Evolutionary conservation across 148 eudicot genomes (phyloP).

Genomic region (Chenopodium quinoa): DNA sequence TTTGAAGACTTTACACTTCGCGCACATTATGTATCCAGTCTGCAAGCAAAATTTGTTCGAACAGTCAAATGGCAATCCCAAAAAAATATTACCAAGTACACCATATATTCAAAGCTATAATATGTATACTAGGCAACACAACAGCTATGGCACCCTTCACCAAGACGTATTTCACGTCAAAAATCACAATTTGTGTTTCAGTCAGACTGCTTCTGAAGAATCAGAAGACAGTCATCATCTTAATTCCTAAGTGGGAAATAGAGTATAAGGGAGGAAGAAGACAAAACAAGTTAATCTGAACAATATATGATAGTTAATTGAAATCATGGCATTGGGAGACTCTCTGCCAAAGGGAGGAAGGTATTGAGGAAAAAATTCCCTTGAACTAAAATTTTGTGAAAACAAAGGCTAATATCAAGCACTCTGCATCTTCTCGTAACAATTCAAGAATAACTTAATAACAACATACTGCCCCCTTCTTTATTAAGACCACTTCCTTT

Average conservation of each 20-base stretch:
- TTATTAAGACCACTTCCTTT: neutral
- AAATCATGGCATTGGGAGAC: neutral
- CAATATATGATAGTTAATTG: neutral
- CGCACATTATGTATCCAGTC: constrained; percentile 70
- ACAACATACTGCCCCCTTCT: neutral
- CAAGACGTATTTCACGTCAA: neutral
- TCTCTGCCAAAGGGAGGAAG: neutral
- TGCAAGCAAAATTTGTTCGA: constrained; percentile 29
- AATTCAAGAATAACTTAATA: neutral
- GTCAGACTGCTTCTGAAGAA: neutral
- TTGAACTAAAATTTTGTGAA: neutral
- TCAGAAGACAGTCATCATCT: neutral
- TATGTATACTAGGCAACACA: neutral
- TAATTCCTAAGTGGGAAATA: neutral
- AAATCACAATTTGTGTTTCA: neutral
- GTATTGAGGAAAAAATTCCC: neutral
- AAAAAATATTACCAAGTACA: neutral
- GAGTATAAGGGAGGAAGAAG: neutral
- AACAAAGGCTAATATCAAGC: neutral
- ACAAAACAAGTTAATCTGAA: neutral
- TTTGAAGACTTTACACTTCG: constrained; percentile 90
- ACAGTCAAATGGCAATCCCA: neutral
- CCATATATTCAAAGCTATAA: neutral
- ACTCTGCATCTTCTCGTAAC: neutral
- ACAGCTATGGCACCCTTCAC: neutral